A percentile compares a stretch with the other conserved stretches of the same genome.
Evolutionary conservation across 1,284 basidiomycete genomes (phyloP).

Genomic region (Trichosporon faecale): DNA sequence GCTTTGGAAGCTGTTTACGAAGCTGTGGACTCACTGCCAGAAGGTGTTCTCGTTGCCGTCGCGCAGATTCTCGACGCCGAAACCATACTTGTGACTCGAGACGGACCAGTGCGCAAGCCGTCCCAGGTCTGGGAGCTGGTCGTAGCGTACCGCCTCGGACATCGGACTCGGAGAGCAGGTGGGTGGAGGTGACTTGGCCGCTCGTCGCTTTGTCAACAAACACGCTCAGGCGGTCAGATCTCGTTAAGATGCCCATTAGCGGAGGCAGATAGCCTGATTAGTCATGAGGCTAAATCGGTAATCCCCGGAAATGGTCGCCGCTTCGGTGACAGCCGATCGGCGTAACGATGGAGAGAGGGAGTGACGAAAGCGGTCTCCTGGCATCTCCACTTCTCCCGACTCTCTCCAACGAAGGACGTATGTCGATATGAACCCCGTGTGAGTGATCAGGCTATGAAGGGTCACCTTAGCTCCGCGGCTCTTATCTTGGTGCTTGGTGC

Average conservation of each 20-base stretch:
- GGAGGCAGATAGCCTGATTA: neutral
- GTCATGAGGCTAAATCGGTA: neutral
- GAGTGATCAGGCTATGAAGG: neutral
- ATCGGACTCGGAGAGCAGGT: neutral
- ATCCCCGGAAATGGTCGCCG: neutral
- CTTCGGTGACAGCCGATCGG: conserved; percentile 8
- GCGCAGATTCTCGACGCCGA: conserved; percentile 85
- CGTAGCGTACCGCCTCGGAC: neutral
- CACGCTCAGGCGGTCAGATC: neutral
- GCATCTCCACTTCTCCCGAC: neutral
- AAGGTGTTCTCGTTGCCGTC: conserved; percentile 89
- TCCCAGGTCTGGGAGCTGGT: conserved; percentile 38
- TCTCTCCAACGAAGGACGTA: neutral
- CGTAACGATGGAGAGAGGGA: neutral
- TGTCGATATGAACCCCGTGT: conserved; percentile 18
- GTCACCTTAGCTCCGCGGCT: no score
- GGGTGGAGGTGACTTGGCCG: neutral
- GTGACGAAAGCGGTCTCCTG: neutral
- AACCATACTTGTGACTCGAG: conserved; percentile 93
- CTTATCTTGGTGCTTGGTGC: no score
- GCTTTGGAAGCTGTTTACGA: neutral
- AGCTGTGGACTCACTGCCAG: conserved; percentile 77
- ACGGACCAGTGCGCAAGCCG: conserved; percentile 90
- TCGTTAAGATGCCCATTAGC: neutral
- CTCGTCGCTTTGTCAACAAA: neutral